Conservation (phyloP, 495 filamentous ascomycete genomes). For the Aspergillus leporis region DNA sequence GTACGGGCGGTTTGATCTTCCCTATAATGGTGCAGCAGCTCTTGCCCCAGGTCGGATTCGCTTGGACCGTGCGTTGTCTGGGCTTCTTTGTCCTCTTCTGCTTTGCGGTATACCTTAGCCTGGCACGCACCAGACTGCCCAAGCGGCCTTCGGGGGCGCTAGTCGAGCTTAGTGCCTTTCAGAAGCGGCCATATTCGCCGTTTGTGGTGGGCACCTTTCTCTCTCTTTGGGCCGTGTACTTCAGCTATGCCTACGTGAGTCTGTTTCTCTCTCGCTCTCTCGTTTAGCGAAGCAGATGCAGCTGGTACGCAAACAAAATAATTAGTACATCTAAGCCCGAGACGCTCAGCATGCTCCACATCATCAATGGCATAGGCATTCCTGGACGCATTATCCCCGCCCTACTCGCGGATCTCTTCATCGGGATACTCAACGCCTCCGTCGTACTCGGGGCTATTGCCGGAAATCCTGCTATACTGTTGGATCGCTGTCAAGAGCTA, state of each 20-base stretch:
- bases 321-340: neutral
- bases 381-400: constrained; percentile 8
- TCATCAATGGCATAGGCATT: constrained; percentile 11
- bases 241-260: constrained; percentile 8
- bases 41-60: constrained; percentile 31
- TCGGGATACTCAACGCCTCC: neutral
- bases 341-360: constrained; percentile 7
- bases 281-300: neutral
- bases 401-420: constrained; percentile 9
- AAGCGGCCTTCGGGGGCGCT: constrained; percentile 38
- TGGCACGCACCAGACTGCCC: constrained; percentile 31
- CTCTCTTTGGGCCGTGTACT: constrained; percentile 9
- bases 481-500: constrained; percentile 4
- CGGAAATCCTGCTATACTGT: neutral
- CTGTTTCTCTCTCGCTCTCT: neutral
- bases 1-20: constrained; percentile 6
- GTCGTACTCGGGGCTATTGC: constrained; percentile 1
- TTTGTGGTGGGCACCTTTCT: constrained; percentile 8
- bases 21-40: neutral
- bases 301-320: neutral
- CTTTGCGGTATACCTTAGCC: constrained; percentile 15
- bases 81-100: constrained; percentile 35
- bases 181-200: constrained; percentile 27
- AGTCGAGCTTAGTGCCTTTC: constrained; percentile 39
- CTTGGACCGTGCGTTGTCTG: constrained; percentile 39